Evolutionary conservation across 305 asterid species (phyloP).

Genomic region (Fraxinus greggii): DNA sequence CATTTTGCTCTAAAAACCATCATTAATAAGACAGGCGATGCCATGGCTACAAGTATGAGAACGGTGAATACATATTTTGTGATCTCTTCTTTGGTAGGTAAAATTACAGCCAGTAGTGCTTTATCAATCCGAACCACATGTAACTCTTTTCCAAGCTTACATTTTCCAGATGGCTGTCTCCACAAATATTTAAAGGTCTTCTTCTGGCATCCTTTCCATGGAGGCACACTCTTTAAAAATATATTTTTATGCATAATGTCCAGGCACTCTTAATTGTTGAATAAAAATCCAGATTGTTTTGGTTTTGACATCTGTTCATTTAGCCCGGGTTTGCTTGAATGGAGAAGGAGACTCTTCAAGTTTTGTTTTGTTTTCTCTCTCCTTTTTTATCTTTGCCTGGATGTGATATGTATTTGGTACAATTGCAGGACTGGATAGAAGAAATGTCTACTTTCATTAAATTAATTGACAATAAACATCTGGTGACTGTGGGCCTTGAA

Average conservation of each 20-base stretch:
- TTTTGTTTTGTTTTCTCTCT: background rate
- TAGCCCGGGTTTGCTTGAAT: background rate
- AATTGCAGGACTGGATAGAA: constrained; percentile 92
- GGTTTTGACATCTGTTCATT: background rate
- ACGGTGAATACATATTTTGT: background rate
- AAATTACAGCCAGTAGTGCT: background rate
- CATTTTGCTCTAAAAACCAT: background rate
- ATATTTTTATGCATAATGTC: background rate
- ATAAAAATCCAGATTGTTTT: background rate
- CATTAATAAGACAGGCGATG: background rate
- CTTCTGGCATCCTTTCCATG: background rate
- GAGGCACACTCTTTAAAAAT: background rate
- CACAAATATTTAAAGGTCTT: background rate
- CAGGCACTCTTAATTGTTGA: background rate
- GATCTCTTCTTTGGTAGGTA: background rate
- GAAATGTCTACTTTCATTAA: constrained; percentile 87
- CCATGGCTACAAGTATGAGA: background rate
- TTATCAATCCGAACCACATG: background rate
- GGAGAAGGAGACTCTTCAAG: background rate
- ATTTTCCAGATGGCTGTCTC: background rate
- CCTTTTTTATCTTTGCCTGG: background rate
- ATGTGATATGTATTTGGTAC: constrained; percentile 15
- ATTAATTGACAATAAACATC: constrained; percentile 80
- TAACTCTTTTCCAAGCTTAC: background rate
- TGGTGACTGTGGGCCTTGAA: constrained; percentile 90